A percentile compares a stretch with the other conserved stretches of the same genome.
These are phyloP conservation scores for Jamesozyma gamospora DNA, from an alignment of 805 yeast species.

Conservation along the genomic window DNA sequence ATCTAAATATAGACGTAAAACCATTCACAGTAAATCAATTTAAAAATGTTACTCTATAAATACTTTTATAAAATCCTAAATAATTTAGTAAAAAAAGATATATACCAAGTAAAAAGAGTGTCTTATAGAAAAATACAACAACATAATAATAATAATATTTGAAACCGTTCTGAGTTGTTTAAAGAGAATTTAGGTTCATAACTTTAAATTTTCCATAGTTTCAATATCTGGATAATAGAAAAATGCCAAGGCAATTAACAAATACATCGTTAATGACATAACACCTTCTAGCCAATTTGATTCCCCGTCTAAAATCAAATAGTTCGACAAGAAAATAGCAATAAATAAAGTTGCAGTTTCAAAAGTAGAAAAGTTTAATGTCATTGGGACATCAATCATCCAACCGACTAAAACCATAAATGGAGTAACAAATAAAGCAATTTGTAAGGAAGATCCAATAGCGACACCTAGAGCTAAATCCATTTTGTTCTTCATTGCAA, in stretches of 20 bases:
- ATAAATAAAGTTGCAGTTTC: constrained; percentile 90
- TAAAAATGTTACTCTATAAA: too few relatives aligned
- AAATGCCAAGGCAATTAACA: constrained; percentile 83
- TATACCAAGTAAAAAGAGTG: too few relatives aligned
- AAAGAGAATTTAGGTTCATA: too few relatives aligned
- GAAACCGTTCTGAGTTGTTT: too few relatives aligned
- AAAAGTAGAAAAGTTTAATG: constrained; percentile 79
- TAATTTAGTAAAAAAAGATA: too few relatives aligned
- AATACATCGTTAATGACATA: constrained; percentile 78
- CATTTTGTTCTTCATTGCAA: constrained; percentile 94
- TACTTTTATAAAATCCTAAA: neutral
- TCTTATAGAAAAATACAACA: too few relatives aligned
- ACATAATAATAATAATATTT: too few relatives aligned
- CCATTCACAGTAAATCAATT: too few relatives aligned
- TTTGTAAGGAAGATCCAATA: constrained; percentile 89
- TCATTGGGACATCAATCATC: constrained; percentile 85
- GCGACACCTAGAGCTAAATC: constrained; percentile 96
- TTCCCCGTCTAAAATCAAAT: constrained; percentile 85
- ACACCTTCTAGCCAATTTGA: constrained; percentile 96
- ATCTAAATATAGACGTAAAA: too few relatives aligned
- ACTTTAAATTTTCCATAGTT: constrained; percentile 4
- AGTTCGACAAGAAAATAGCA: constrained; percentile 79
- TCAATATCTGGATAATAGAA: constrained; percentile 66
- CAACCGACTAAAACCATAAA: constrained; percentile 93
- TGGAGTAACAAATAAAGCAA: constrained; percentile 91